Base-by-base conservation (phyloP, 2,329 filamentous ascomycete species). In the Macrophomina tecta region DNA sequence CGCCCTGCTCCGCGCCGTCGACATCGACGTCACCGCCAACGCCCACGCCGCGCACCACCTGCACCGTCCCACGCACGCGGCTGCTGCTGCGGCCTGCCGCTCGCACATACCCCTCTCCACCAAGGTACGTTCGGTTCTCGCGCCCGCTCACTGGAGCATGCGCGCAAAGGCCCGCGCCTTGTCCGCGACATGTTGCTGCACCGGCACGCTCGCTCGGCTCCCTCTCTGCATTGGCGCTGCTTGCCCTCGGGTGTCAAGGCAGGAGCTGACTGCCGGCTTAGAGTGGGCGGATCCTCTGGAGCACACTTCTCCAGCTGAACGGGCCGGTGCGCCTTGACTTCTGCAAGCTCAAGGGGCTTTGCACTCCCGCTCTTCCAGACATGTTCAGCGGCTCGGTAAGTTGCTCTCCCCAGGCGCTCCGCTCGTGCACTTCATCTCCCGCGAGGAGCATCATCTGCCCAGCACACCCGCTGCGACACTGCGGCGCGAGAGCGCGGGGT, bases 301-400 rank as follows among this genome's bases (percentile, higher is more conserved):
- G 28, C 55, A 38, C 14, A 28, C 36, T 28, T 48, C 32, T 16
- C 3, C 28, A 34, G n/a, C 32, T 28, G 12, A 16, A 28, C 5
- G 4, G n/a, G 30, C 32, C 58, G 14, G 45, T 48, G 14, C 32
- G 9, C 16, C 32, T 28, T 36, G n/a, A 14, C 30, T 38, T 18
- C 18, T n/a, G n/a, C n/a, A 7, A 3, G 23, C 2, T 14, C 40
- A 18, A 38, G 42, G 32, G n/a, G 32, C n/a, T 34, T 11, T n/a
- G n/a, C 16, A 11, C 11, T 9, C 14, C 16, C 28, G 12, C 28
- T 18, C 46, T 45, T 14, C 8, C 18, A 34, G 45, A 36, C 14
- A 66, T 66, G 64, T 66, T 66, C 28, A 51, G 53, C 46, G 46
- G 64, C 45, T 66, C 64, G 55, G 64, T 66, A 52, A 32, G 64